Evolutionary conservation across 345 rosid genomes (phyloP).

Genomic region (Bruguiera gymnorhiza): DNA sequence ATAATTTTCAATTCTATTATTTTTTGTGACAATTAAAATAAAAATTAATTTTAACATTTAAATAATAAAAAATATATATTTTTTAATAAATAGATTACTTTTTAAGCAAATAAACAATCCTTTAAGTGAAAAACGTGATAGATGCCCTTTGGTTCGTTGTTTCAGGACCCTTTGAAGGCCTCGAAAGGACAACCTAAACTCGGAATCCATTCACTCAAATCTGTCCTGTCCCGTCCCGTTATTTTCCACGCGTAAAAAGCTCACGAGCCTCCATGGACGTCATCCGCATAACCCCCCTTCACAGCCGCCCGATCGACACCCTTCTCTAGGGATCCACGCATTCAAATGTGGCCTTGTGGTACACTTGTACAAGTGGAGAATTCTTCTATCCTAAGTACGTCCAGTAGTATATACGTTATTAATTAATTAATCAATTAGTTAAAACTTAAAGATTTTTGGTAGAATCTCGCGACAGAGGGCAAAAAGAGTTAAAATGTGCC

Average conservation of each 20-base stretch:
- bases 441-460: too few relatives aligned
- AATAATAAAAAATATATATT: too few relatives aligned
- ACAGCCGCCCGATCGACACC: constrained; percentile 23
- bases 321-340: constrained; percentile 4
- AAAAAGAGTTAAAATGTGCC: too few relatives aligned
- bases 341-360: not conserved
- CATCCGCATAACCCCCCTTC: not conserved
- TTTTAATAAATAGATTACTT: too few relatives aligned
- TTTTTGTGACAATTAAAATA: too few relatives aligned
- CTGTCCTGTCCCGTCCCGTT: too few relatives aligned
- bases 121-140: not conserved
- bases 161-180: not conserved
- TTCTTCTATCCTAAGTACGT: not conserved
- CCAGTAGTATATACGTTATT: not conserved
- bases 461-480: too few relatives aligned
- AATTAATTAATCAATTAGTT: too few relatives aligned
- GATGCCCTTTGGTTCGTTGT: not conserved
- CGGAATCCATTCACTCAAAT: not conserved
- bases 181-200: not conserved
- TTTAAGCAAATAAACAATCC: too few relatives aligned
- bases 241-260: not conserved
- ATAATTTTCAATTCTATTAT: too few relatives aligned
- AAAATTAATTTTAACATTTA: too few relatives aligned
- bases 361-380: not conserved
- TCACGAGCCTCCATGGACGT: constrained; percentile 18